Evolutionary conservation across 805 yeast genomes (phyloP), one percentile per base, ranked within the genome.

Genomic region (Maudiozyma pseudohumilis): DNA sequence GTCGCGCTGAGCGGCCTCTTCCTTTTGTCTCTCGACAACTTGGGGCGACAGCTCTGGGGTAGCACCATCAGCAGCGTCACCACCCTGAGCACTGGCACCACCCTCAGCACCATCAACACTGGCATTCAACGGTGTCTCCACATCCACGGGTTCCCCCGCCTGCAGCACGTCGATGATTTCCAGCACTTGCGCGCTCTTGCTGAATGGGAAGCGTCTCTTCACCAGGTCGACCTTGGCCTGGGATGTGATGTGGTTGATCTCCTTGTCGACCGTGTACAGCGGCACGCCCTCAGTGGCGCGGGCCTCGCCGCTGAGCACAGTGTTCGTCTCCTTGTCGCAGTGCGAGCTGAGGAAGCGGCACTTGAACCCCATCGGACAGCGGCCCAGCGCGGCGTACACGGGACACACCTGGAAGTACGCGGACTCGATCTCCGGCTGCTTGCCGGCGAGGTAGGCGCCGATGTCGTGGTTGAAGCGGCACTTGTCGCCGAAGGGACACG

Each of bases 271-370:
- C 29, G 51, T 53, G 41, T 45, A 54, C 13, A 52, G 41, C 19
- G 42, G 40, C 6, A 29, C n/a, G 7, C 61, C 70, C 27, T 61
- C 61, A 42, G 50, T 72, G 34, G 58, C 55, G 52, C 13, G 21
- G 7, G 32, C 13, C 6, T 16, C 23, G 7, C 7, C 16, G 11
- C 9, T 22, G 13, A 23, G 42, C 36, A 54, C 19, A 26, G 25
- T 30, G 38, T 61, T 64, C 13, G 68, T 60, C 40, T 66, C 79
- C 23, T 52, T 53, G 47, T 70, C 56, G 52, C 64, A 71, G 62
- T 92, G 97, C 12, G 84, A 73, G 3, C 72, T 64, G 40, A 92
- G 69, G 85, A 95, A 92, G 50, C 96, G 74, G 63, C 99, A 92
- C 58, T 85, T 89, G 49, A 84, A 62, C 0, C 98, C 98, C 43